Conservation (phyloP, 768 basidiomycete genomes). For the Cyclocybe cylindracea region DNA sequence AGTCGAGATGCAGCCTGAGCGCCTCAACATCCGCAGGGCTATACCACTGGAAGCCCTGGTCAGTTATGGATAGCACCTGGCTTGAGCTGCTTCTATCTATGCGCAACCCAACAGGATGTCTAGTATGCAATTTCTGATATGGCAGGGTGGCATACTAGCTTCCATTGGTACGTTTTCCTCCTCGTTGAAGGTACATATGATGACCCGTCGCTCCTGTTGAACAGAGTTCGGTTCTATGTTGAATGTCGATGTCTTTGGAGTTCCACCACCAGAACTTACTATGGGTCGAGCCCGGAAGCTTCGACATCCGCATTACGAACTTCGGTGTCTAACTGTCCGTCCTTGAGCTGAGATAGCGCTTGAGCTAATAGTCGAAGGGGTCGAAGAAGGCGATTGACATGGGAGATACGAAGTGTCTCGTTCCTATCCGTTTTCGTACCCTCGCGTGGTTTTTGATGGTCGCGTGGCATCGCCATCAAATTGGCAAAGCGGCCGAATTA, state of each 20-base stretch:
- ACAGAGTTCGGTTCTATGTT: too few relatives aligned
- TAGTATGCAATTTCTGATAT: conserved; percentile 39
- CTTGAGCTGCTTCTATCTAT: conserved; percentile 37
- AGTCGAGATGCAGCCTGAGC: conserved; percentile 42
- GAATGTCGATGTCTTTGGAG: not conserved
- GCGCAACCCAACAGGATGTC: conserved; percentile 43
- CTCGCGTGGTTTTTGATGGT: too few relatives aligned
- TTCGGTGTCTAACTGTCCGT: conserved; percentile 15
- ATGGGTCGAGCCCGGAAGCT: too few relatives aligned
- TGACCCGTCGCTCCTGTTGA: too few relatives aligned
- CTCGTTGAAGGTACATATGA: too few relatives aligned
- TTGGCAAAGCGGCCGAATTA: too few relatives aligned
- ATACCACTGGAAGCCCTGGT: conserved; percentile 38
- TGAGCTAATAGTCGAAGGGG: conserved; percentile 41
- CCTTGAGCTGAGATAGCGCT: conserved; percentile 31
- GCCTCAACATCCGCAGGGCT: conserved; percentile 34
- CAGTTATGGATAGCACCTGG: conserved; percentile 45
- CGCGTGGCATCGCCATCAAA: too few relatives aligned
- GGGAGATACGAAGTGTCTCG: too few relatives aligned
- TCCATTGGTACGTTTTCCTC: conserved; percentile 43
- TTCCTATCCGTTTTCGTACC: too few relatives aligned
- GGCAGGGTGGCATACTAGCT: conserved; percentile 50
- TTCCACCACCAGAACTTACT: not conserved
- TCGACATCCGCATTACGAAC: too few relatives aligned
- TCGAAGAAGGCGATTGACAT: conserved; percentile 34